Conservation (phyloP, 1,139 yeast species). For the Kurtzmaniella quercitrusa region DNA sequence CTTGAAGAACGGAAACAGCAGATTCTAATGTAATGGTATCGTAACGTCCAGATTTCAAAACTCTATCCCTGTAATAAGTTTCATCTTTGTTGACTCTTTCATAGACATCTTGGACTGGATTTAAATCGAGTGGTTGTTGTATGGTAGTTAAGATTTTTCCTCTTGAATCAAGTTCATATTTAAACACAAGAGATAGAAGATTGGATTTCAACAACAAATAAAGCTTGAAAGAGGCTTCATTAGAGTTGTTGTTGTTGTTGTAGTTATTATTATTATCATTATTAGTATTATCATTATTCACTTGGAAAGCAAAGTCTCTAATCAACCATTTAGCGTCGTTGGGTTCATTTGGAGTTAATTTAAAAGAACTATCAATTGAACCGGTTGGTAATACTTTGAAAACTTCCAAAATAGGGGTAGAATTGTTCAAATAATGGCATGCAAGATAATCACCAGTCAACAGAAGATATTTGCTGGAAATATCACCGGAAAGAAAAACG, state of each 20-base stretch:
- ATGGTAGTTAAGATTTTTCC: background rate
- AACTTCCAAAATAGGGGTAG: background rate
- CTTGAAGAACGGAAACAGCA: conserved; percentile 29
- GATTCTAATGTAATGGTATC: conserved; percentile 41
- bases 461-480: background rate
- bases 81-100: background rate
- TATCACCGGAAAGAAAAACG: background rate
- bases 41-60: conserved; percentile 48
- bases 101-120: background rate
- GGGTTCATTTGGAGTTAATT: background rate
- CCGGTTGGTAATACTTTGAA: conserved; percentile 1
- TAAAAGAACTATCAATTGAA: background rate
- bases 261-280: no score
- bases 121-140: background rate
- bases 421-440: background rate
- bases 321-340: conserved; percentile 35
- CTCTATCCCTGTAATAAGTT: conserved; percentile 32
- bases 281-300: no score
- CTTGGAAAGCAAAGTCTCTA: conserved; percentile 32
- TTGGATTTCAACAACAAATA: conserved; percentile 62
- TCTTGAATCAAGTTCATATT: conserved; percentile 13
- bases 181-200: conserved; percentile 42
- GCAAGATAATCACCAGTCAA: conserved; percentile 6
- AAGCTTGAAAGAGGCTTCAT: conserved; percentile 13
- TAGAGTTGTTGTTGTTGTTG: conserved; percentile 8